Evolutionary conservation across 2,329 filamentous ascomycete genomes (phyloP), one percentile per base, ranked within the genome.

Genomic region (Talaromyces sp.): DNA sequence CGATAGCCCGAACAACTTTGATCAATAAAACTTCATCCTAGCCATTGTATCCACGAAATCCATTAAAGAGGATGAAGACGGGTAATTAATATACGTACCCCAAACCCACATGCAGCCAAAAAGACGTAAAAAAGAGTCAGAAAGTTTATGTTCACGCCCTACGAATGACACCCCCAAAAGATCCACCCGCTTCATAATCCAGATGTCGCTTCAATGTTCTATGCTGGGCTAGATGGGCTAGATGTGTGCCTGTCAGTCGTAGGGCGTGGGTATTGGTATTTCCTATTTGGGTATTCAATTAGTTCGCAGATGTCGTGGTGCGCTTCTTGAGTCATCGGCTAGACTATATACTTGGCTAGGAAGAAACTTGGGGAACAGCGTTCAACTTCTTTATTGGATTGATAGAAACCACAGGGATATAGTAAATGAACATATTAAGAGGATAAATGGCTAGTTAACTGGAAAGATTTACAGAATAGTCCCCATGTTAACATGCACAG

Each of bases 401-500:
- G 19, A 2, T 56, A 17, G n/a, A n/a, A n/a, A n/a, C n/a, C n/a
- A n/a, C n/a, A n/a, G n/a, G n/a, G 11, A 15, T 22, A 25, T 25
- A 56, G 27, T 54, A 22, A 19, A 19, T 53, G 15, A 5, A 53
- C 6, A 54, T 15, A 47, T 29, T 34, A 49, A 5, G 5, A 22
- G 13, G 13, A 17, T 25, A 13, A 58, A 36, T 22, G 43, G 22
- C 54, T 40, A 31, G 13, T 47, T 15, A 40, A 38, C 19, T 1
- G n/a, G 25, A 17, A 17, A 10, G 7, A 22, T 40, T 64, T 65
- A 77, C 43, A 79, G 68, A 61, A 65, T 75, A 45, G 68, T 73
- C 0, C 77, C 77, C 75, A 80, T 71, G 58, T 80, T 80, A 5
- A 80, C 75, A 71, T 80, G 77, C 15, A 80, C 74, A 27, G 77